A percentile compares a stretch with the other conserved stretches of the same genome.
These are phyloP conservation scores for Chenopodium formosanum DNA, from an alignment of 148 eudicot species.

Conservation along the genomic window DNA sequence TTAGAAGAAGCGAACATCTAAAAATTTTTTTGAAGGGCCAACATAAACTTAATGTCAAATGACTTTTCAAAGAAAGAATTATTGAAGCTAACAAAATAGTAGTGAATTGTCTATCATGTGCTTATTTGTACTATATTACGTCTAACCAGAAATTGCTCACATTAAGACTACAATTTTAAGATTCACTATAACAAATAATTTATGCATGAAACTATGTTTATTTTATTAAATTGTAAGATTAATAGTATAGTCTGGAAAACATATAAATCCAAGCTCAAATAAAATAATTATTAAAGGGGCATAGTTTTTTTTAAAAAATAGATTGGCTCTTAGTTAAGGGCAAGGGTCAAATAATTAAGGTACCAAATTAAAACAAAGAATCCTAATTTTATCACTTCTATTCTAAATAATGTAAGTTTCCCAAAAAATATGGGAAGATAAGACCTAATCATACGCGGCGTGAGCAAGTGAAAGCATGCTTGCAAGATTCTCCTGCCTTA, in stretches of 20 bases:
- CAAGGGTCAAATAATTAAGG: slow-evolving; percentile 13
- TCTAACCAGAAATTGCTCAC: neutral
- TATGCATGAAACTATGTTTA: neutral
- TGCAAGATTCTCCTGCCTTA: slow-evolving; percentile 7
- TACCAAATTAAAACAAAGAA: neutral
- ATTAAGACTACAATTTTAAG: neutral
- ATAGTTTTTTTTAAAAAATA: neutral
- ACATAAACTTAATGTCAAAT: neutral
- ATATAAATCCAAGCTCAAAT: neutral
- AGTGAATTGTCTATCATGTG: neutral
- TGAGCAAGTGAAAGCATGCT: slow-evolving; percentile 18
- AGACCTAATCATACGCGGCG: slow-evolving; percentile 27
- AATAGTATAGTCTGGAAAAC: neutral
- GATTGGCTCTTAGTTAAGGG: slow-evolving; percentile 12
- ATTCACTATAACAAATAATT: neutral
- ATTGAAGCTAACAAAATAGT: neutral
- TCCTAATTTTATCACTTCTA: neutral
- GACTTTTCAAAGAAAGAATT: neutral
- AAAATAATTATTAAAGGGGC: neutral
- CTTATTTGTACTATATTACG: neutral
- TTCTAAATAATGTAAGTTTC: neutral
- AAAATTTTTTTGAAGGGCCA: neutral
- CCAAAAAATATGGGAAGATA: neutral
- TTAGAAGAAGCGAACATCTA: neutral
- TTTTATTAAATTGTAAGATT: neutral